Conservation (phyloP, 495 filamentous ascomycete species). For the Hyaloscypha finlandica region DNA sequence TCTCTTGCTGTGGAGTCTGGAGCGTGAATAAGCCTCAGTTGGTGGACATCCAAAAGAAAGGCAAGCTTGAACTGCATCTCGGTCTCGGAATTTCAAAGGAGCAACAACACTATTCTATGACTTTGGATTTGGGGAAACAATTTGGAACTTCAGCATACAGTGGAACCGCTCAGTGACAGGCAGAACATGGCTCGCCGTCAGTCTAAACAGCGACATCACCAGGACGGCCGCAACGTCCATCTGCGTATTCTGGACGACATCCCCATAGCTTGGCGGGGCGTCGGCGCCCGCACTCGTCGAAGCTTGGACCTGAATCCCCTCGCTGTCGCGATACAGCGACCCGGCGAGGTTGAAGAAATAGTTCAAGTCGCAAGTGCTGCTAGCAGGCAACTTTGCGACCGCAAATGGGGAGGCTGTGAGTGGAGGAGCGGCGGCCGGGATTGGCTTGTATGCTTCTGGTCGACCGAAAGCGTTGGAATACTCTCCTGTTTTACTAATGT, state of each 20-base stretch:
- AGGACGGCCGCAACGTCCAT: slow-evolving; percentile 11
- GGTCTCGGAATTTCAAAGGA: too few species aligned
- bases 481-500: neutral
- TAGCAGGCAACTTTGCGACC: slow-evolving; percentile 3
- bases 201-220: slow-evolving; percentile 14
- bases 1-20: too few species aligned
- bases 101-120: too few species aligned
- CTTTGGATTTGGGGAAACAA: too few species aligned
- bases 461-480: neutral
- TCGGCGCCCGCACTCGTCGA: neutral
- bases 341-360: slow-evolving; percentile 18
- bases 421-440: neutral
- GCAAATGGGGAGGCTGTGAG: neutral
- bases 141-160: too few species aligned
- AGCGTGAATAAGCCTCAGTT: too few species aligned
- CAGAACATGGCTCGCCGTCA: neutral
- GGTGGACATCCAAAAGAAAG: too few species aligned
- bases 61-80: too few species aligned
- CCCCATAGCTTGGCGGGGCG: slow-evolving; percentile 9
- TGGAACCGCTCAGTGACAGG: slow-evolving; percentile 15
- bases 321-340: slow-evolving; percentile 9
- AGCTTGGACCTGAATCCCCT: neutral
- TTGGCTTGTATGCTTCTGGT: slow-evolving; percentile 12
- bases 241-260: slow-evolving; percentile 12
- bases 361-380: slow-evolving; percentile 10